phyloP scores from a whole-genome alignment of 495 filamentous ascomycete genomes.

The Xylaria nigripes region DNA sequence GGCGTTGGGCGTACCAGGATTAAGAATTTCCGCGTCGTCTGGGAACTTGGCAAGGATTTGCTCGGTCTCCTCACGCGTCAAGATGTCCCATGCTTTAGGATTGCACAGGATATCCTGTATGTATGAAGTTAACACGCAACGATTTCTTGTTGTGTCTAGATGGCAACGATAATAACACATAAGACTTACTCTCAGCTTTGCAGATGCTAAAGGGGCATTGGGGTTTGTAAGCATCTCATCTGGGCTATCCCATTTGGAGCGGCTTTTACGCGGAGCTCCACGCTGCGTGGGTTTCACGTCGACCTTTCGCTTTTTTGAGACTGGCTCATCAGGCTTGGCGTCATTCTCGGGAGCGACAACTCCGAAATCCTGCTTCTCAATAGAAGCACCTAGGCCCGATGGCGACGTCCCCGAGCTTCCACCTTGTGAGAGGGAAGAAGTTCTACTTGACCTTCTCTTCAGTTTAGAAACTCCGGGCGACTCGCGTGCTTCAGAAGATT shows the following conservation, averaged over 20 bases:
- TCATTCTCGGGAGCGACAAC: conserved; percentile 12
- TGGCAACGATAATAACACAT: not conserved
- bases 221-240: conserved; percentile 42
- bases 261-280: conserved; percentile 9
- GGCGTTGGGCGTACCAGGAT: conserved; percentile 24
- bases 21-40: conserved; percentile 31
- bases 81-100: conserved; percentile 49
- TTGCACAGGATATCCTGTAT: conserved; percentile 50
- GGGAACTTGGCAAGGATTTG: conserved; percentile 51
- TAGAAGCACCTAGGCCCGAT: conserved; percentile 2
- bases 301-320: conserved; percentile 12
- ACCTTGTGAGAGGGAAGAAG: not conserved
- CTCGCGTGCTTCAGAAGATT: not conserved
- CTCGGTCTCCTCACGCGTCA: conserved; percentile 48
- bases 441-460: not conserved
- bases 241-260: conserved; percentile 21
- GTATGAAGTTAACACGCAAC: not conserved
- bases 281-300: not conserved
- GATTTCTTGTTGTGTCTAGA: not conserved
- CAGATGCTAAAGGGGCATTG: conserved; percentile 45
- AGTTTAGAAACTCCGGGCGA: not conserved
- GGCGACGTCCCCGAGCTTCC: not conserved
- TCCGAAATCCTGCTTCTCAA: conserved; percentile 8
- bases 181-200: conserved; percentile 49
- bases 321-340: conserved; percentile 9